These are phyloP conservation scores for Solanum raphanifolium DNA, from an alignment of 257 asterid genomes.

Conservation along the genomic window DNA sequence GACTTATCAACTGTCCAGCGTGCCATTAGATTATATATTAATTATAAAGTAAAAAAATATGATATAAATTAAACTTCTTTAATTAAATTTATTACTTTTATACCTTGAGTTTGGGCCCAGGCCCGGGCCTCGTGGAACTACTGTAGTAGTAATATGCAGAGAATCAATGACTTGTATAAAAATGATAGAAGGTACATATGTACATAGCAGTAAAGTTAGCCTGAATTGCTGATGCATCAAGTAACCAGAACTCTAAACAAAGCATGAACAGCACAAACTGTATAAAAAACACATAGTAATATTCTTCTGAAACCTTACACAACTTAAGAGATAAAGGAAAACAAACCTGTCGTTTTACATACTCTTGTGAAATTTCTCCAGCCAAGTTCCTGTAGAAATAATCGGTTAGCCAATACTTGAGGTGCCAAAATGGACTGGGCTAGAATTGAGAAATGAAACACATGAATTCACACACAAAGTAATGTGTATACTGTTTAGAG, in stretches of 20 bases:
- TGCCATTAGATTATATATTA: neutral
- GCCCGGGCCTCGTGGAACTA: neutral
- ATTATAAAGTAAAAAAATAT: neutral
- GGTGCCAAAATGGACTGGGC: neutral
- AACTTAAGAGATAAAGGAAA: neutral
- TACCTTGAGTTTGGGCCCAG: neutral
- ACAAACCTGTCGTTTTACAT: slow-evolving; percentile 68
- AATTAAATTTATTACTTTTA: neutral
- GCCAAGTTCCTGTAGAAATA: slow-evolving; percentile 66
- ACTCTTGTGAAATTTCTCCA: slow-evolving; percentile 85
- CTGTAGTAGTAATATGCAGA: neutral
- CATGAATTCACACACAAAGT: neutral
- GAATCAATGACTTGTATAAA: neutral
- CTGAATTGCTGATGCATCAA: neutral
- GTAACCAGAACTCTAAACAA: neutral
- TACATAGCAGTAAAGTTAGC: neutral
- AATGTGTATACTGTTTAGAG: neutral
- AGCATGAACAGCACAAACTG: neutral
- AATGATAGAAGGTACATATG: neutral
- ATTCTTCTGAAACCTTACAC: neutral
- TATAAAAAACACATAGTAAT: neutral
- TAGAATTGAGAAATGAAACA: neutral
- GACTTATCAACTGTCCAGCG: neutral
- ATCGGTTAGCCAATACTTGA: neutral
- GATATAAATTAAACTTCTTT: neutral